Conservation (phyloP, 2,329 filamentous ascomycete genomes). For the Grosmannia penicillata region DNA sequence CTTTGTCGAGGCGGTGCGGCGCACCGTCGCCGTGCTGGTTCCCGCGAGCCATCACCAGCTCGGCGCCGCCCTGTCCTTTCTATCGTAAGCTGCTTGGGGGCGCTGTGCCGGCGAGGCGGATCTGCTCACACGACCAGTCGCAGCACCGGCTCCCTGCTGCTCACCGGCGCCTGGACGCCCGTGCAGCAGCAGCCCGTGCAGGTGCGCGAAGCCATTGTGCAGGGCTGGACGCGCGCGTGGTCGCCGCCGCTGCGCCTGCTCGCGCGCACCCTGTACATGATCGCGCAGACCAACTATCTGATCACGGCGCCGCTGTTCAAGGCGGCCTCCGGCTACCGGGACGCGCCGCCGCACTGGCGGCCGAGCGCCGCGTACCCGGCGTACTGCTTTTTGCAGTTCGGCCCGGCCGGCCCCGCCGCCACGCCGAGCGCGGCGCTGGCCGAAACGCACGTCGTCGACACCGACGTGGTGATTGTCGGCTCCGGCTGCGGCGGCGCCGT, state of each 20-base stretch:
- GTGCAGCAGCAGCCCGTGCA: conserved; percentile 45
- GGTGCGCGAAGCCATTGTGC: conserved; percentile 46
- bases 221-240: conserved; percentile 45
- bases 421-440: background rate
- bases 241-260: conserved; percentile 39
- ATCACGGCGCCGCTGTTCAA: conserved; percentile 40
- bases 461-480: conserved; percentile 74
- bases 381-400: conserved; percentile 48
- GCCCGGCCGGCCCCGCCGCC: conserved; percentile 11
- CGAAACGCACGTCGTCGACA: conserved; percentile 46
- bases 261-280: conserved; percentile 35
- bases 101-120: background rate
- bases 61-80: conserved; percentile 21
- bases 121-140: conserved; percentile 15
- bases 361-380: conserved; percentile 32
- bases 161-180: conserved; percentile 53
- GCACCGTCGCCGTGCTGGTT: conserved; percentile 23
- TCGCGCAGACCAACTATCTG: conserved; percentile 40
- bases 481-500: conserved; percentile 80
- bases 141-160: conserved; percentile 39
- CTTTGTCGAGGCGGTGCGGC: conserved; percentile 35
- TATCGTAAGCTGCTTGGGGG: conserved; percentile 24
- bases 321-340: conserved; percentile 41
- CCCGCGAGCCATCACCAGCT: conserved; percentile 20
- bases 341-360: conserved; percentile 35